A percentile compares a stretch with the other conserved stretches of the same genome.
Conservation (phyloP, 2,329 filamentous ascomycete genomes). For the Chalaropsis ovoidea region DNA sequence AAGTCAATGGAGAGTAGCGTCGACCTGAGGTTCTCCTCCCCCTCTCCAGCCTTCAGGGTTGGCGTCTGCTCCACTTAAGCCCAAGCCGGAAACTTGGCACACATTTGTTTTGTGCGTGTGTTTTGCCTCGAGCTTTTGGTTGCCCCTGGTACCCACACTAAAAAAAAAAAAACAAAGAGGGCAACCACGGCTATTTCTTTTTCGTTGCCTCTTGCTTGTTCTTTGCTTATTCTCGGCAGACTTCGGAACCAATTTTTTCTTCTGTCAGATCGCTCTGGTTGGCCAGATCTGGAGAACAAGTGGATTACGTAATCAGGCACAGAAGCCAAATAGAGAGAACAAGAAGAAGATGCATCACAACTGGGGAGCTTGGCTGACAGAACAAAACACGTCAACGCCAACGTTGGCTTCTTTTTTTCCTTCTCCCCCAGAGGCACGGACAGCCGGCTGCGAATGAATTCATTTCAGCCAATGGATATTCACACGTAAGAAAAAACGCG, state of each 20-base stretch:
- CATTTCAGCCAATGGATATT: neutral
- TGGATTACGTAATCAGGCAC: neutral
- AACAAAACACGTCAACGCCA: neutral
- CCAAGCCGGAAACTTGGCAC: neutral
- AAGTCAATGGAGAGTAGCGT: no score
- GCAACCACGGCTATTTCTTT: neutral
- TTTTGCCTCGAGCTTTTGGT: constrained; percentile 3
- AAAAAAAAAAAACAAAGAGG: neutral
- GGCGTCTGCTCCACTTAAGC: neutral
- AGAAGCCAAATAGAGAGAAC: no score
- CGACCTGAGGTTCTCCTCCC: neutral
- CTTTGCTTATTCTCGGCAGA: constrained; percentile 1
- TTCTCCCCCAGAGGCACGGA: neutral
- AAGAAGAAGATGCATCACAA: no score
- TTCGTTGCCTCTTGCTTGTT: neutral
- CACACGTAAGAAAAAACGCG: neutral
- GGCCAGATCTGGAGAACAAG: neutral
- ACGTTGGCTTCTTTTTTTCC: neutral
- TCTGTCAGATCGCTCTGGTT: neutral
- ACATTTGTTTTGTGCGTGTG: constrained; percentile 3
- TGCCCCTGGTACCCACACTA: constrained; percentile 2
- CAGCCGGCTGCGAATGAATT: neutral
- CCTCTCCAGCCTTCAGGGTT: neutral
- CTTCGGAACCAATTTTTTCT: constrained; percentile 5
- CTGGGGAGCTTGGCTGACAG: no score